Conservation (phyloP, 305 asterid species). For the Ajuga reptans region DNA sequence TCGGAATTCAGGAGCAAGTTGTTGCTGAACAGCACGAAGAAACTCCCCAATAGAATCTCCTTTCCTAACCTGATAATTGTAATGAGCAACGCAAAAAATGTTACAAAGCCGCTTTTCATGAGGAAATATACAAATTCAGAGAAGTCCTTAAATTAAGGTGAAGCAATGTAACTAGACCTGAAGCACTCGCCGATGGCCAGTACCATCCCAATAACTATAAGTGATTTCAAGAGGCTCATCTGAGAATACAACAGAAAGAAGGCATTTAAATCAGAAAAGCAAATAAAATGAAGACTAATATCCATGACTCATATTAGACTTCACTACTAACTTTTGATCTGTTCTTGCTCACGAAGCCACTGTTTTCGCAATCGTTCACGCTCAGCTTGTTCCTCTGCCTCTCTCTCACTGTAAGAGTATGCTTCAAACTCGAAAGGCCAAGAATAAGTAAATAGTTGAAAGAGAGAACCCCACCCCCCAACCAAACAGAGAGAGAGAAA, state of each 20-base stretch:
- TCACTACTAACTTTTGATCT: conserved; percentile 57
- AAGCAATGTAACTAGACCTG: conserved; percentile 40
- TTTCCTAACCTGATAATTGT: conserved; percentile 57
- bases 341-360: conserved; percentile 87
- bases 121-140: neutral
- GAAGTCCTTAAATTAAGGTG: neutral
- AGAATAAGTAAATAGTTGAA: conserved; percentile 39
- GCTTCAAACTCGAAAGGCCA: conserved; percentile 72
- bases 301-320: neutral
- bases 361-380: conserved; percentile 87
- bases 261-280: conserved; percentile 15
- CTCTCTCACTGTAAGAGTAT: conserved; percentile 94
- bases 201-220: conserved; percentile 97
- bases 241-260: conserved; percentile 26
- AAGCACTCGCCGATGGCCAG: conserved; percentile 84
- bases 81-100: neutral
- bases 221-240: conserved; percentile 93
- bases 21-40: conserved; percentile 91
- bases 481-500: no score
- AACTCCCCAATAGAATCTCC: conserved; percentile 89
- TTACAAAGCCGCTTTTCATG: neutral
- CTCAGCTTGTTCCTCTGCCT: conserved; percentile 98
- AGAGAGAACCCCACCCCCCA: neutral
- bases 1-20: conserved; percentile 93
- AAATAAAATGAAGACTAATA: neutral